phyloP scores from a whole-genome alignment of 1,284 basidiomycete genomes.

The Rhodotorula sp. region DNA sequence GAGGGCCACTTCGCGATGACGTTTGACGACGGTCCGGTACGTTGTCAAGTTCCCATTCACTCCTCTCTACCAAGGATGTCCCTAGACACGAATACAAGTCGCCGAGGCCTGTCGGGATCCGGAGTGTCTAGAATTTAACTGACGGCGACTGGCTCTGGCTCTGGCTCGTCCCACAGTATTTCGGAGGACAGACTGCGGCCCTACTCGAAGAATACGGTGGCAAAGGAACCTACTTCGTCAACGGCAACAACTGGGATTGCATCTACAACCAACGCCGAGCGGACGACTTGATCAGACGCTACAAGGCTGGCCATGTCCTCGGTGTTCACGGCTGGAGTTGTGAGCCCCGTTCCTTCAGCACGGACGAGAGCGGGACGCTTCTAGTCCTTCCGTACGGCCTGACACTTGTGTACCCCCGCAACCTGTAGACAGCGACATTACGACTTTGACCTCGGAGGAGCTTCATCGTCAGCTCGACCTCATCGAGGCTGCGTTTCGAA shows the following conservation, averaged over 20 bases:
- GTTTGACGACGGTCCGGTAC: conserved; percentile 42
- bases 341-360: not conserved
- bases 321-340: conserved; percentile 44
- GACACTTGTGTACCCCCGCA: conserved; percentile 16
- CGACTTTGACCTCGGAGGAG: conserved; percentile 36
- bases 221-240: conserved; percentile 43
- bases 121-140: too few species aligned
- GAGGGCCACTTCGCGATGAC: conserved; percentile 38
- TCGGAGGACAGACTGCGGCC: conserved; percentile 38
- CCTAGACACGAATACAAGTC: too few species aligned
- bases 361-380: too few species aligned
- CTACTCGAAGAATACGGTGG: conserved; percentile 28
- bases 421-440: conserved; percentile 40
- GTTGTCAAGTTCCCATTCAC: not conserved
- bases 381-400: too few species aligned
- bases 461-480: conserved; percentile 40
- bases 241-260: conserved; percentile 45
- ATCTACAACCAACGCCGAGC: conserved; percentile 41
- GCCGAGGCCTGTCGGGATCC: too few species aligned
- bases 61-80: too few species aligned
- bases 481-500: conserved; percentile 41
- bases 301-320: conserved; percentile 45
- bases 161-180: conserved; percentile 1
- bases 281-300: conserved; percentile 38
- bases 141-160: too few species aligned